phyloP scores from a whole-genome alignment of 75 land plant species.

The Cupressus sempervirens region DNA sequence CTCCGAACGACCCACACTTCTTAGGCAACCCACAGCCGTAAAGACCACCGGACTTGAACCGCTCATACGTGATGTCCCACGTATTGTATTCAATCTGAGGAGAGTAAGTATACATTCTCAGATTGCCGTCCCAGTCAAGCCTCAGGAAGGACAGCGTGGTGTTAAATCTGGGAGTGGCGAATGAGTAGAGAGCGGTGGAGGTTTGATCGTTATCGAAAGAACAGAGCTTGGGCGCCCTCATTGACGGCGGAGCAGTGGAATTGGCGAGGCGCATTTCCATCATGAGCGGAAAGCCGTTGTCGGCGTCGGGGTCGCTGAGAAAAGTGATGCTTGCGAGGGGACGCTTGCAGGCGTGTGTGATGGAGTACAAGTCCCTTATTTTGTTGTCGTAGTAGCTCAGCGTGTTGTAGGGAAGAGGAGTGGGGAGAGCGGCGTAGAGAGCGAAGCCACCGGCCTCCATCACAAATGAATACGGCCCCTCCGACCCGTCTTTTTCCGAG shows the following conservation, averaged over 20 bases:
- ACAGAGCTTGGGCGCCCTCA: background rate
- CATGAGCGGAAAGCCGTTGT: constrained; percentile 9
- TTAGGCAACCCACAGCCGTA: constrained; percentile 35
- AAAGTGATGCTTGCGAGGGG: constrained; percentile 9
- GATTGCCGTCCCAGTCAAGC: constrained; percentile 34
- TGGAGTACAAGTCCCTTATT: background rate
- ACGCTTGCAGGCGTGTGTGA: background rate
- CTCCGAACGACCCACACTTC: constrained; percentile 34
- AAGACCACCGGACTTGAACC: constrained; percentile 18
- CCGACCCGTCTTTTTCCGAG: constrained; percentile 14
- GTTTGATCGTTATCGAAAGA: background rate
- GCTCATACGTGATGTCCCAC: constrained; percentile 30
- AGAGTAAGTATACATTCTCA: constrained; percentile 31
- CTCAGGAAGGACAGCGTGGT: constrained; percentile 28
- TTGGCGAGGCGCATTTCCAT: constrained; percentile 8
- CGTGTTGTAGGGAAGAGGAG: background rate
- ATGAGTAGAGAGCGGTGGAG: background rate
- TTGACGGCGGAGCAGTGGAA: background rate
- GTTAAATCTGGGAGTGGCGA: constrained; percentile 18
- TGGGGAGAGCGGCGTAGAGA: constrained; percentile 17
- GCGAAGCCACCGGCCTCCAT: constrained; percentile 27
- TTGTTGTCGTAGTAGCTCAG: constrained; percentile 10
- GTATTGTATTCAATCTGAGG: constrained; percentile 18
- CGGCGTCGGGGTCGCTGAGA: constrained; percentile 5
- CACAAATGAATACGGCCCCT: constrained; percentile 27